Base-by-base conservation (phyloP, 2,329 filamentous ascomycete species). In the Harringtonia lauricola region DNA sequence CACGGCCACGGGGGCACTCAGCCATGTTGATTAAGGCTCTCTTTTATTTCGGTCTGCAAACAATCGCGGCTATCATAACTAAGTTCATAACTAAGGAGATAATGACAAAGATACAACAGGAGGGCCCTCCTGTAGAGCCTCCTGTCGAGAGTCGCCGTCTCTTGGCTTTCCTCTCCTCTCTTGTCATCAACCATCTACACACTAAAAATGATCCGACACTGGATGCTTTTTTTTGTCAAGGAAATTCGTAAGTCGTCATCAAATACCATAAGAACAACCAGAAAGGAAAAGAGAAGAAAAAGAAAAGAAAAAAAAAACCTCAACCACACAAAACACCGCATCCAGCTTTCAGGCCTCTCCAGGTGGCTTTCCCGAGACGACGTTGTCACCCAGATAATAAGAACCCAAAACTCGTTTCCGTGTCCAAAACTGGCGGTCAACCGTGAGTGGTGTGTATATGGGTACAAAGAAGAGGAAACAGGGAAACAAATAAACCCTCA, bases 231-330 rank as follows among this genome's bases (percentile, higher is more conserved):
- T 40, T 34, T 40, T 34, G 29, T 21, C 18, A 39, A 39, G 18
- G 29, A 33, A 40, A 40, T 34, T 40, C 39, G 39, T 40, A 15
- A 40, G 29, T 40, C 39, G 39, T 40, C 39, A 29, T 40, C 21
- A 24, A 37, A n/a, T 24, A 15, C 8, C 9, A 12, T 17, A n/a
- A 34, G 31, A 3, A 34, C 12, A 36, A 36, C 8, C 19, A 21
- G 5, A 13, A 6, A 18, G 34, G 10, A 39, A 39, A 12, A 2
- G 10, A 41, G 22, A 24, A 15, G 26, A 15, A 4, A 38, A 24
- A 26, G n/a, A 28, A 38, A 14, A 38, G 9, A 9, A 34, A 18
- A 9, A 34, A 34, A n/a, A 26, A 28, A 8, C 26, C 14, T 12
- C 18, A 8, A 26, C 6, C 6, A 26, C 6, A 26, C 24, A 26